Evolutionary conservation across 805 yeast species (phyloP).

Genomic region (Ascoidea asiatica): DNA sequence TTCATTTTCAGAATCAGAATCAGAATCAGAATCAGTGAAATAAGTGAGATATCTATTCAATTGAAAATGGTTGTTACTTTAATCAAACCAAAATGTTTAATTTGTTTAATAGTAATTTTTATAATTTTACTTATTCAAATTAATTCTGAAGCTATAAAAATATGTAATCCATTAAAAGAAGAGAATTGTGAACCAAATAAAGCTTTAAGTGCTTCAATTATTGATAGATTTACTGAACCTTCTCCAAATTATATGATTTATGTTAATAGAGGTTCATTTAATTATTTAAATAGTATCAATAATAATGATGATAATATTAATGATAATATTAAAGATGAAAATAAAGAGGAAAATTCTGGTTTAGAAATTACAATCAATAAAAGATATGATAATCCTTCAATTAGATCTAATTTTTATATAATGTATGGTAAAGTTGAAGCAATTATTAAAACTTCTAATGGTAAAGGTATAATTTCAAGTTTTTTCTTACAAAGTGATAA

Average conservation of each 20-base stretch:
- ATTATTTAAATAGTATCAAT: too few relatives aligned
- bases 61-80: too few relatives aligned
- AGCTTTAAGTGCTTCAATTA: conserved; percentile 6
- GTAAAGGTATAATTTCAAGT: conserved; percentile 53
- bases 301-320: too few relatives aligned
- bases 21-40: too few relatives aligned
- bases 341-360: too few relatives aligned
- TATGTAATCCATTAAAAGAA: conserved; percentile 8
- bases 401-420: conserved; percentile 49
- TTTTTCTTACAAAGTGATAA: conserved; percentile 64
- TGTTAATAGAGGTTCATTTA: not conserved
- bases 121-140: too few relatives aligned
- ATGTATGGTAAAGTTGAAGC: conserved; percentile 65
- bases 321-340: too few relatives aligned
- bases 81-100: too few relatives aligned
- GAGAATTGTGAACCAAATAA: conserved; percentile 3
- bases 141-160: too few relatives aligned
- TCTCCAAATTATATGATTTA: not conserved
- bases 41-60: too few relatives aligned
- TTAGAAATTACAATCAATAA: conserved; percentile 41
- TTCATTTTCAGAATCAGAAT: too few relatives aligned
- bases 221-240: not conserved
- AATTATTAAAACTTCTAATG: conserved; percentile 41
- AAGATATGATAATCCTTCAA: conserved; percentile 51
- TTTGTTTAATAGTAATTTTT: too few relatives aligned